Base-by-base conservation (phyloP, 1,139 yeast genomes). In the Barnettozyma hawaiiensis region DNA sequence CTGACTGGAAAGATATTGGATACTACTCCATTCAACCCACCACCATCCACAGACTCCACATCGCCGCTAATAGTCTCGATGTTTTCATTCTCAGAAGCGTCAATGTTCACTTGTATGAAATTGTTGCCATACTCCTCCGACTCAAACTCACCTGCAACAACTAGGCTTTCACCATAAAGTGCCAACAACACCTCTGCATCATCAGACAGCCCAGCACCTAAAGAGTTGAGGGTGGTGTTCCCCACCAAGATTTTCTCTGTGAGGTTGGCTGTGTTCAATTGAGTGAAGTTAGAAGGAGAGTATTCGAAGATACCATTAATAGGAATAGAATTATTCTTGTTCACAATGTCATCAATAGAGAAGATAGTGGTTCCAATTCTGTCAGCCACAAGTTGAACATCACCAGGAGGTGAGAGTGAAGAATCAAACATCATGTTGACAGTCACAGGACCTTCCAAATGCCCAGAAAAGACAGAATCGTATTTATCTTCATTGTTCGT, bases 271-370 rank as follows among this genome's bases (percentile, higher is more conserved):
- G 61, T 54, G 2, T 59, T 55, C 20, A 61, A 58, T 12, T 59
- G 51, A 1, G 92, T 67, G 58, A 85, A 86, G 59, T 89, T 87
- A 4, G 75, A 66, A 38, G 81, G 65, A 0, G 87, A 79, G 62
- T 82, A 92, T 63, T 92, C 97, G 59, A 90, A 86, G 34, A 92
- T 57, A 2, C 95, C 94, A 59, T 84, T 83, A 43, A 89, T 53
- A 6, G 65, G 49, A 39, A 70, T 59, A 1, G 58, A 49, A 3
- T 56, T 59, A 34, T 66, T 66, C 12, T 68, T 60, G 36, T 60
- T 55, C 42, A 68, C 63, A 39, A 67, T 63, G 22, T 59, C 65
- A 56, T 78, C 83, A 48, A 81, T 64, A 7, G 71, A 65, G 15
- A 72, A 68, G 42, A 81, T 73, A 35, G 74, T 68, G 5, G 85